Percentiles rank a stretch among this genome's conserved stretches.
These are phyloP conservation scores for Auriscalpium orientale DNA, from an alignment of 768 basidiomycete genomes.

Conservation along the genomic window DNA sequence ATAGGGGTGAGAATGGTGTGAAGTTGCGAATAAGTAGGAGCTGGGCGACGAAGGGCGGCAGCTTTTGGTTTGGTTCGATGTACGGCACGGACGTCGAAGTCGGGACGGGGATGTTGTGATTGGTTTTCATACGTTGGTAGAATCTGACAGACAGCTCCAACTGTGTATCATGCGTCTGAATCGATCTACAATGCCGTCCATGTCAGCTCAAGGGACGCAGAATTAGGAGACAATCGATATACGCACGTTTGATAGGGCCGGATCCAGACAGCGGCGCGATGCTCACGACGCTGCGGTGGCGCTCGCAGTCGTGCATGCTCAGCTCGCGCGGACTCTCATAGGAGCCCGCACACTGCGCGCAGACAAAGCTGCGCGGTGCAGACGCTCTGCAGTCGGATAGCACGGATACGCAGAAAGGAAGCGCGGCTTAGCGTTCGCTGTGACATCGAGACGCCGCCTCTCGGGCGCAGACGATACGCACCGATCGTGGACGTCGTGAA, in stretches of 20 bases:
- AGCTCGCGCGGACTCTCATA: conserved; percentile 11
- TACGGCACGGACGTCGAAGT: too few relatives aligned
- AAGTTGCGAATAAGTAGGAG: too few relatives aligned
- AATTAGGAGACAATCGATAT: too few relatives aligned
- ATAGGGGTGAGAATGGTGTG: too few relatives aligned
- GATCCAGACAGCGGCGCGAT: background rate
- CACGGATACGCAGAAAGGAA: background rate
- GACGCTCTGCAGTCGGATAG: background rate
- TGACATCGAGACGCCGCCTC: background rate
- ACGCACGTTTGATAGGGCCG: background rate
- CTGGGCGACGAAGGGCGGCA: too few relatives aligned
- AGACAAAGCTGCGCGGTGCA: background rate
- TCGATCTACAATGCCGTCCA: background rate
- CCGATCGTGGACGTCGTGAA: conserved; percentile 8
- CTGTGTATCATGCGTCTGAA: background rate
- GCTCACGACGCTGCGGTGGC: conserved; percentile 7
- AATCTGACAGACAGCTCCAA: background rate
- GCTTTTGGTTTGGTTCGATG: too few relatives aligned
- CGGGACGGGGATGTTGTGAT: too few relatives aligned
- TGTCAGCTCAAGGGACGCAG: too few relatives aligned
- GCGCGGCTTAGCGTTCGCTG: background rate
- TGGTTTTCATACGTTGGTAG: background rate
- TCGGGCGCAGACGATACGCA: background rate
- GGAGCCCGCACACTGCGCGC: conserved; percentile 6
- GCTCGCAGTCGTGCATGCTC: conserved; percentile 8